Base-by-base conservation (phyloP, 2,329 filamentous ascomycete species). In the Fulvia fulva region DNA sequence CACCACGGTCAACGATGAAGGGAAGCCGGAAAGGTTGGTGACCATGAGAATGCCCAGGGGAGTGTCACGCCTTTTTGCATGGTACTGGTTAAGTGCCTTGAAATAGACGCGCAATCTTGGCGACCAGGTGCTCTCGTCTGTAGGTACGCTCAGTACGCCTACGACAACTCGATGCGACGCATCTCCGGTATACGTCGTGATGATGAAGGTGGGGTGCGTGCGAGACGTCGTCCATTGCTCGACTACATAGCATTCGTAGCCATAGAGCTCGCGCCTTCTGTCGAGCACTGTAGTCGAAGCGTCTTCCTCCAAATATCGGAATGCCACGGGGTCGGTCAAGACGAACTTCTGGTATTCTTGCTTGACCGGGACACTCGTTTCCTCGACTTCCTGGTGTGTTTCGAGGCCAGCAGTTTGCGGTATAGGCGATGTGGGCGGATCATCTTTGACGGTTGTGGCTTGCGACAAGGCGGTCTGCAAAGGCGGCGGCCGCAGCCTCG, bases 181-280 rank as follows among this genome's bases (percentile, higher is more conserved):
- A 67, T 97, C 91, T 55, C 93, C 94, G 0, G 93, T 97, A 70
- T 94, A 97, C 2, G 92, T 96, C 44, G 89, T 89, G 64, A 97
- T 95, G 51, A 96, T 84, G 63, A 96, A 89, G 16, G 93, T 97
- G 0, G 93, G 93, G 62, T 95, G 91, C 57, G 86, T 83, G 53
- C 94, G 86, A 12, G 93, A 97, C 74, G 92, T 97, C 5, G 91
- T 91, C 94, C 94, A 99, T 80, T 99, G 94, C 74, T 97, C 94
- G 64, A 97, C 91, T 16, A 97, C 77, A 74, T 97, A 97, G 61
- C 93, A 81, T 73, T 97, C 92, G 75, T 97, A 97, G 64, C 93
- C 93, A 60, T 83, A 78, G 5, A 99, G 81, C 51, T 83, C 78
- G 51, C 82, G 81, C 56, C 85, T 84, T 54, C 88, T 87, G 66